Percentiles rank a stretch among this genome's conserved stretches.
These are phyloP conservation scores for Syzygium jambos DNA, from an alignment of 345 rosid genomes.

Conservation along the genomic window DNA sequence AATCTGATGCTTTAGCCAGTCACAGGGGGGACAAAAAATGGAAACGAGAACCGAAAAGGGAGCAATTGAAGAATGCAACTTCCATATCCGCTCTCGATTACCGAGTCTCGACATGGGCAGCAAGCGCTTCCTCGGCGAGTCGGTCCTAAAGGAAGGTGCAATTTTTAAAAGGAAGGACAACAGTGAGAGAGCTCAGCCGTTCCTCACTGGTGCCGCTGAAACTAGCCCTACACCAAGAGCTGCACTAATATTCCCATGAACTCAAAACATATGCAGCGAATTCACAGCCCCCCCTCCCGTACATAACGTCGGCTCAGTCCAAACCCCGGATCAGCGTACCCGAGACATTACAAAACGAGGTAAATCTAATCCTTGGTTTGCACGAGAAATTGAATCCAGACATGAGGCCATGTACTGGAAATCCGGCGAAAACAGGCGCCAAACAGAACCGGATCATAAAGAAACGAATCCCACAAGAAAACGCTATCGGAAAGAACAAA, in stretches of 20 bases:
- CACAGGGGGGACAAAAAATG: background rate
- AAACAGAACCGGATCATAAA: background rate
- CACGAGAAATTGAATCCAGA: background rate
- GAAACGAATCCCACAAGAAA: background rate
- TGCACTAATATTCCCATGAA: background rate
- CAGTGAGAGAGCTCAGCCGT: background rate
- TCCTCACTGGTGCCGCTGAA: background rate
- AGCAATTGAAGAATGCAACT: background rate
- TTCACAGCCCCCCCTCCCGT: background rate
- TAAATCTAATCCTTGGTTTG: background rate
- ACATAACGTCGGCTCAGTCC: too few relatives aligned
- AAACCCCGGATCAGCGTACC: too few relatives aligned
- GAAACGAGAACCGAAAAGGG: background rate
- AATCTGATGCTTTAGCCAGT: background rate
- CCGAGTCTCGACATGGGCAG: background rate
- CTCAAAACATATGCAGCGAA: background rate
- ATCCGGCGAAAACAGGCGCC: background rate
- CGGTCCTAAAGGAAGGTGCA: background rate
- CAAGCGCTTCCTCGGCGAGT: background rate
- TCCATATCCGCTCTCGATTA: background rate
- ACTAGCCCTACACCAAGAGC: background rate
- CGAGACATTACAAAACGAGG: background rate
- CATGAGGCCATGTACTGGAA: background rate
- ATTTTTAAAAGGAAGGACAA: background rate
- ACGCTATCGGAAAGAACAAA: background rate